phyloP scores from a whole-genome alignment of 2,329 filamentous ascomycete genomes.

The Botrytis elliptica region DNA sequence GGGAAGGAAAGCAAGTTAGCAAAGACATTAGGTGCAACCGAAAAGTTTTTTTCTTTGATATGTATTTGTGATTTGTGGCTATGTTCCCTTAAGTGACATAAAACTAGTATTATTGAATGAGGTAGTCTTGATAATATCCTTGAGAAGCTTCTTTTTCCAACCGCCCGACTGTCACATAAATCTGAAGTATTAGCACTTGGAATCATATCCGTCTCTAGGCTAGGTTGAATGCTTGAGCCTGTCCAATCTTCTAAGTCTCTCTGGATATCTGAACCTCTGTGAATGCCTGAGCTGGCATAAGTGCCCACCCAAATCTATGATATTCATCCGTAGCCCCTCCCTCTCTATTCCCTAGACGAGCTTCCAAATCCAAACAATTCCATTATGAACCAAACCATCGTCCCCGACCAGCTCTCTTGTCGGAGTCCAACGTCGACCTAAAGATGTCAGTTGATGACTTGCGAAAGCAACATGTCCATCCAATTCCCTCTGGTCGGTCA shows the following conservation, averaged over 20 bases:
- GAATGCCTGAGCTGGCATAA: background rate
- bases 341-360: background rate
- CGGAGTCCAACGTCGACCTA: background rate
- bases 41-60: constrained; percentile 17
- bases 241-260: background rate
- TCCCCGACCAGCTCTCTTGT: background rate
- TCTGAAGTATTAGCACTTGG: background rate
- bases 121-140: background rate
- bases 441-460: fast-evolving
- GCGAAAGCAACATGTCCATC: fast-evolving
- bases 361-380: background rate
- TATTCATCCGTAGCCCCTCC: background rate
- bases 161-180: background rate
- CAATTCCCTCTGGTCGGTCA: background rate
- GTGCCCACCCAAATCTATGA: background rate
- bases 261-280: background rate
- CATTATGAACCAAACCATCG: background rate
- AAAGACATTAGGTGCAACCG: constrained; percentile 16
- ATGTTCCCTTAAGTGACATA: background rate
- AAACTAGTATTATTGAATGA: background rate
- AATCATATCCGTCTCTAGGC: background rate
- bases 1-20: constrained; percentile 6
- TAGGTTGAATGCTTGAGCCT: background rate
- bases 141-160: background rate
- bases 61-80: background rate